phyloP scores from a whole-genome alignment of 108 stramenopile genomes.

The Cyclotella sp. region DNA sequence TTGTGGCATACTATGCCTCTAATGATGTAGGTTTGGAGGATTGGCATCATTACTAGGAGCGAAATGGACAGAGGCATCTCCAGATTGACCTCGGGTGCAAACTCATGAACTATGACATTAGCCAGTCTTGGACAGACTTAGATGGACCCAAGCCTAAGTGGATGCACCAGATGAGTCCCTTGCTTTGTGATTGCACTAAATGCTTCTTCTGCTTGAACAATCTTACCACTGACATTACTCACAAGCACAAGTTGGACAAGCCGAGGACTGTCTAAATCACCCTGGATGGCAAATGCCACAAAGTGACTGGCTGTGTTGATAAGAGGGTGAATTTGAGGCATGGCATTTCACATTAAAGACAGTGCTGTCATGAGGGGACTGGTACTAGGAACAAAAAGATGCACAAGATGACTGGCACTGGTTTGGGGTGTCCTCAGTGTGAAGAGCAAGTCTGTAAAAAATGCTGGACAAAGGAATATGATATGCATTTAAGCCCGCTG shows the following conservation, averaged over 20 bases:
- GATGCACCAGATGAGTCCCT: neutral
- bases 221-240: conserved; percentile 6
- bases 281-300: neutral
- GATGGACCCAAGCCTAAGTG: conserved; percentile 6
- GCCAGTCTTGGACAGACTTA: conserved; percentile 3
- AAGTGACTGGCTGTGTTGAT: neutral
- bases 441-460: too few relatives aligned
- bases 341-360: neutral
- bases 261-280: neutral
- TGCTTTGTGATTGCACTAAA: conserved; percentile 16
- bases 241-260: neutral
- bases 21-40: neutral
- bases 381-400: conserved; percentile 1
- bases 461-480: too few relatives aligned
- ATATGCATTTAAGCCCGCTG: too few relatives aligned
- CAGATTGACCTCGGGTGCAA: conserved; percentile 14
- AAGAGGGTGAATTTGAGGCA: neutral
- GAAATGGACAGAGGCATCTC: neutral
- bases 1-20: too few relatives aligned
- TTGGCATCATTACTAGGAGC: conserved; percentile 9
- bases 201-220: too few relatives aligned
- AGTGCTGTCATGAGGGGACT: neutral
- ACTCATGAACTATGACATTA: conserved; percentile 6
- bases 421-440: conserved; percentile 2
- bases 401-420: too few relatives aligned